These are phyloP conservation scores for Globisporangium apiculatum DNA, from an alignment of 352 stramenopile genomes.

Conservation along the genomic window DNA sequence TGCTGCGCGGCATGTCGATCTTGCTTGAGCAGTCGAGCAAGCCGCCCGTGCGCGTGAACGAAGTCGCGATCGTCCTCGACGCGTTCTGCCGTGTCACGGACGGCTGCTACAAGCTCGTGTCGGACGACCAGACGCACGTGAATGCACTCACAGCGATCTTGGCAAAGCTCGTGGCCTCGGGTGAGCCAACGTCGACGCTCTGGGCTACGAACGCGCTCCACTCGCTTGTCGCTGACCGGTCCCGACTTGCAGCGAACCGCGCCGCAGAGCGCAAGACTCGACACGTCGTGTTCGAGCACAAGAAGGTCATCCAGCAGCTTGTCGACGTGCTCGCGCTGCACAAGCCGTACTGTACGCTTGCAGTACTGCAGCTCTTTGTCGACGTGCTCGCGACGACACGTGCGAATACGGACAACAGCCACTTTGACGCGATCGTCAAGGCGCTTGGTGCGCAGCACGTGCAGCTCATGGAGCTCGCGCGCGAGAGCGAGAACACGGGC, in stretches of 20 bases:
- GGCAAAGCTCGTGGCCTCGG: slow-evolving; percentile 40
- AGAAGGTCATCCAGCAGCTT: slow-evolving; percentile 52
- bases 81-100: slow-evolving; percentile 69
- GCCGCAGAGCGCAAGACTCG: slow-evolving; percentile 50
- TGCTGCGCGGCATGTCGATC: slow-evolving; percentile 49
- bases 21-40: slow-evolving; percentile 65
- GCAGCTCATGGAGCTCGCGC: slow-evolving; percentile 41
- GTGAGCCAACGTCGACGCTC: slow-evolving; percentile 39
- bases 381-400: slow-evolving; percentile 57
- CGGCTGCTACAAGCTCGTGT: slow-evolving; percentile 56
- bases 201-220: slow-evolving; percentile 61
- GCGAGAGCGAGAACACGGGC: slow-evolving; percentile 42
- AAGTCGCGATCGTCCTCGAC: slow-evolving; percentile 62
- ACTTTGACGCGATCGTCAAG: slow-evolving; percentile 72
- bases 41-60: slow-evolving; percentile 48
- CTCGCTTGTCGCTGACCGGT: slow-evolving; percentile 51
- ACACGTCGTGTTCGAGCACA: slow-evolving; percentile 51
- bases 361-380: slow-evolving; percentile 52
- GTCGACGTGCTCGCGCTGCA: slow-evolving; percentile 40
- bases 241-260: slow-evolving; percentile 26
- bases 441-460: slow-evolving; percentile 40
- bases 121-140: slow-evolving; percentile 37
- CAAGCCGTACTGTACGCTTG: slow-evolving; percentile 44
- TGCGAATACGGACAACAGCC: slow-evolving; percentile 60
- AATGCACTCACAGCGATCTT: slow-evolving; percentile 32